Evolutionary conservation across 2,329 filamentous ascomycete species (phyloP).

Genomic region (Dactylellina parvicollis): DNA sequence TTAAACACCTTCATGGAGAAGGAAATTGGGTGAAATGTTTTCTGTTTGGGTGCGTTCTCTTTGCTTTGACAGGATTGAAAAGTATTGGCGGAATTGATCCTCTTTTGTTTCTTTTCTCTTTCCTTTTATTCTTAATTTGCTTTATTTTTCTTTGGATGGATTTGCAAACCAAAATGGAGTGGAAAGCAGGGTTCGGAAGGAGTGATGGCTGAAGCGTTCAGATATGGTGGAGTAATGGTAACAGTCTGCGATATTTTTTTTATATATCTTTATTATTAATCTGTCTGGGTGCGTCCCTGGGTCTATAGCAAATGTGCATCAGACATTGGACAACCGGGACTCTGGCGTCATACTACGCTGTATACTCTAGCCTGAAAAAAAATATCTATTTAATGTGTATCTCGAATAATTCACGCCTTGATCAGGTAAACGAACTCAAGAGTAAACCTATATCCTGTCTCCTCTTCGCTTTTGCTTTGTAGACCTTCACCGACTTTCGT

Average conservation of each 20-base stretch:
- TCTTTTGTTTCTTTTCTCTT: constrained; percentile 13
- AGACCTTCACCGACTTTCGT: background rate
- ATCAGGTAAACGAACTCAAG: constrained; percentile 32
- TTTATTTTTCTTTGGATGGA: background rate
- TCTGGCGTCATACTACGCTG: constrained; percentile 3
- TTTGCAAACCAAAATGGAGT: background rate
- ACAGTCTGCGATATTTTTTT: background rate
- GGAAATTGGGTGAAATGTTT: too few species aligned
- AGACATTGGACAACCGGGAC: background rate
- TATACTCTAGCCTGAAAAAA: background rate
- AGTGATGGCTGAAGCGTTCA: background rate
- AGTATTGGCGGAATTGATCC: background rate
- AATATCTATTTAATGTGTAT: background rate
- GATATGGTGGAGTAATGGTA: constrained; percentile 8
- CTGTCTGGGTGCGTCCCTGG: too few species aligned
- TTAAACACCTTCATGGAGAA: constrained; percentile 22
- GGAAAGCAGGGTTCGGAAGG: background rate
- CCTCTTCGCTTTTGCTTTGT: constrained; percentile 35
- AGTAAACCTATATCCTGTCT: constrained; percentile 36
- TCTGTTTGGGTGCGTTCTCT: constrained; percentile 8
- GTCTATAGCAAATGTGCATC: background rate
- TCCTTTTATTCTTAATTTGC: too few species aligned
- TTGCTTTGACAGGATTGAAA: constrained; percentile 24
- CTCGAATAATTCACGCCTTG: background rate
- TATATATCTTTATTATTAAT: too few species aligned